Evolutionary conservation across 139 green algal genomes (phyloP).

Genomic region (Picochlorum costavermella): DNA sequence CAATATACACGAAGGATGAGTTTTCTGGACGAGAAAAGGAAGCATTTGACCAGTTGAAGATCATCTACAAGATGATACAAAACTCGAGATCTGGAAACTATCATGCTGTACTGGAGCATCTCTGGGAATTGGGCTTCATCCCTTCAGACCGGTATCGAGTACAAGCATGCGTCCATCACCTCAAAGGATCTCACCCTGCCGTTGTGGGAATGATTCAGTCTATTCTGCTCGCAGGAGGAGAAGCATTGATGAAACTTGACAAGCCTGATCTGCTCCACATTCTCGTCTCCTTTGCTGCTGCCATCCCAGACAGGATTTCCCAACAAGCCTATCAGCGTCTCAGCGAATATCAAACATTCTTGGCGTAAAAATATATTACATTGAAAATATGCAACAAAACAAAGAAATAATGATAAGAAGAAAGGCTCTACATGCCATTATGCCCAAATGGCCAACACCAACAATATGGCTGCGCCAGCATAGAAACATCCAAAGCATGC

Average conservation of each 20-base stretch:
- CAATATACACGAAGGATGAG: not conserved
- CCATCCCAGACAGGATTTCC: conserved; percentile 27
- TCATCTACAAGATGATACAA: not conserved
- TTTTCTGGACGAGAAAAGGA: conserved; percentile 24
- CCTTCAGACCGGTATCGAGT: conserved; percentile 32
- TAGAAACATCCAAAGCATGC: conserved; percentile 15
- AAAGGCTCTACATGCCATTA: not conserved
- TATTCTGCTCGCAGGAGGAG: conserved; percentile 26
- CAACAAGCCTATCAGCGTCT: conserved; percentile 29
- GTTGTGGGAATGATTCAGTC: conserved; percentile 23
- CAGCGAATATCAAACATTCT: conserved; percentile 28
- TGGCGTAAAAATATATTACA: conserved; percentile 6
- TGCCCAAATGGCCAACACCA: conserved; percentile 13
- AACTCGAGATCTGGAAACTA: conserved; percentile 17
- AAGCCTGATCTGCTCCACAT: conserved; percentile 21
- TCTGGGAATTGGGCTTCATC: conserved; percentile 34
- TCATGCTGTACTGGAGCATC: conserved; percentile 11
- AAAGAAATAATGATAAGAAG: no score
- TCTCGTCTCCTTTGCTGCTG: conserved; percentile 25
- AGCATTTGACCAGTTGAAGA: conserved; percentile 26
- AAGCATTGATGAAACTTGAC: conserved; percentile 16
- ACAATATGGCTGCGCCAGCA: conserved; percentile 15
- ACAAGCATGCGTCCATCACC: not conserved
- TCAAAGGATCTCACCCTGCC: conserved; percentile 18
- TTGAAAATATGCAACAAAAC: not conserved